Conservation (phyloP, 108 stramenopile species). For the Phaeodactylum tricornutum region DNA sequence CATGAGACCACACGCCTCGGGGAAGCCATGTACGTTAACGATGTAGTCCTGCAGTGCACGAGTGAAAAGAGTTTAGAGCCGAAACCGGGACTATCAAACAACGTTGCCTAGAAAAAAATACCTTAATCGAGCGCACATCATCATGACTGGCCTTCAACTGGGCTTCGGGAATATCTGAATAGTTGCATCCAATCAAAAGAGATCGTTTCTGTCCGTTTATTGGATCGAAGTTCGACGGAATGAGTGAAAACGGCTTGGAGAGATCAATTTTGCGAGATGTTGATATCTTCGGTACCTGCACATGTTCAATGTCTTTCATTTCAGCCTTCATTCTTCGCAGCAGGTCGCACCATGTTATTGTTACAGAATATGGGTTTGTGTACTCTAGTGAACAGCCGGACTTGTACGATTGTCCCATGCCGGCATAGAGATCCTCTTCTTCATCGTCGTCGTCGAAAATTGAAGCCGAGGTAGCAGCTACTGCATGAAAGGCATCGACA, state of each 20-base stretch:
- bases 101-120: slow-evolving; percentile 8
- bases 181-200: slow-evolving; percentile 79
- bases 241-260: slow-evolving; percentile 54
- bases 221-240: slow-evolving; percentile 56
- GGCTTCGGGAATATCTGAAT: slow-evolving; percentile 41
- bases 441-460: slow-evolving; percentile 78
- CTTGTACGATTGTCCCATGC: not conserved
- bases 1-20: slow-evolving; percentile 57
- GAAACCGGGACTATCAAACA: not conserved
- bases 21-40: slow-evolving; percentile 80
- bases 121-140: slow-evolving; percentile 77
- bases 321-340: slow-evolving; percentile 78
- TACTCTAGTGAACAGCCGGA: slow-evolving; percentile 31
- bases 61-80: not conserved
- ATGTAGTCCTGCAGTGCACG: slow-evolving; percentile 46
- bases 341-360: slow-evolving; percentile 61
- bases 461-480: slow-evolving; percentile 14
- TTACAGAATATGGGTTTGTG: slow-evolving; percentile 18
- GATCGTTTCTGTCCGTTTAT: slow-evolving; percentile 52
- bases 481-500: slow-evolving; percentile 9
- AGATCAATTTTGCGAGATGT: slow-evolving; percentile 66
- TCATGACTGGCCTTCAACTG: slow-evolving; percentile 76
- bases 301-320: slow-evolving; percentile 69
- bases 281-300: slow-evolving; percentile 60
- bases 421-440: slow-evolving; percentile 25